phyloP scores from a whole-genome alignment of 768 basidiomycete species.

The Hydnum rufescens region DNA sequence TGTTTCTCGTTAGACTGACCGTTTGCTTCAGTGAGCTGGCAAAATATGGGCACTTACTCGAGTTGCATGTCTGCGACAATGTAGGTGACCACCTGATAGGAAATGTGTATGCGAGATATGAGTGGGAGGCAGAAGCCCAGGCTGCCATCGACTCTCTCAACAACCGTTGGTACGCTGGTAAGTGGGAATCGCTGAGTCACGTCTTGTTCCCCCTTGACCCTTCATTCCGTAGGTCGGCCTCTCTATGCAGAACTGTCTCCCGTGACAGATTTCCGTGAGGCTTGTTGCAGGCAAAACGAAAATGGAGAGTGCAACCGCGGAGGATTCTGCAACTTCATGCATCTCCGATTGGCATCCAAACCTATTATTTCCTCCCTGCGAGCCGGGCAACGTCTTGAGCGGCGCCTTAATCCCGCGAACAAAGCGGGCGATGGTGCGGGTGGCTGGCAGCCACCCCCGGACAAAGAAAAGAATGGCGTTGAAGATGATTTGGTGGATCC shows the following conservation, averaged over 20 bases:
- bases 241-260: slow-evolving; percentile 95
- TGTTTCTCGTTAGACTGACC: background rate
- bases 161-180: slow-evolving; percentile 95
- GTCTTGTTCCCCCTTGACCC: slow-evolving; percentile 5
- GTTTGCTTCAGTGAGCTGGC: slow-evolving; percentile 38
- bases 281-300: slow-evolving; percentile 97
- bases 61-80: slow-evolving; percentile 97
- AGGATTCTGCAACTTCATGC: slow-evolving; percentile 99
- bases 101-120: slow-evolving; percentile 93
- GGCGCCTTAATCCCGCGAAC: slow-evolving; percentile 42
- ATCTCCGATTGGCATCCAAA: slow-evolving; percentile 72
- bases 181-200: slow-evolving; percentile 14
- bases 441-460: slow-evolving; percentile 53
- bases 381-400: slow-evolving; percentile 66
- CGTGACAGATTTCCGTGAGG: slow-evolving; percentile 96
- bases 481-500: background rate
- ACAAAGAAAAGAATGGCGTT: slow-evolving; percentile 5
- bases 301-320: slow-evolving; percentile 96
- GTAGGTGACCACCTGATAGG: slow-evolving; percentile 98
- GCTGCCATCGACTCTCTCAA: slow-evolving; percentile 83
- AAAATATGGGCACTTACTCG: slow-evolving; percentile 88
- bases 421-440: slow-evolving; percentile 46
- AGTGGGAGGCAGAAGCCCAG: slow-evolving; percentile 97
- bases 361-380: slow-evolving; percentile 61
- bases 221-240: slow-evolving; percentile 45